Conservation (phyloP, 306 rosid genomes). For the Castanea crenata region DNA sequence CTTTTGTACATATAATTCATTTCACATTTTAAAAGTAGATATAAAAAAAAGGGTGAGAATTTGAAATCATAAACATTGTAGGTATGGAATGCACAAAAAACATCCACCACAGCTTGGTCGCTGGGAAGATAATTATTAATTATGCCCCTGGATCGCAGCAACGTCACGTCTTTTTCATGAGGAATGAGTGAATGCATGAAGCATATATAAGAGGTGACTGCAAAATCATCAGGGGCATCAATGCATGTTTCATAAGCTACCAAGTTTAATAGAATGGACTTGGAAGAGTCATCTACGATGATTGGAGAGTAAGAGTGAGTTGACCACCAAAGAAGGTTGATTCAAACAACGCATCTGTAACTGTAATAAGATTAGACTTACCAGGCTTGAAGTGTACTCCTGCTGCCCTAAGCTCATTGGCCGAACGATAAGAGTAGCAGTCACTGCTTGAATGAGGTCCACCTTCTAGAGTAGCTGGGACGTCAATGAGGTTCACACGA, state of each 20-base stretch:
- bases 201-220: conserved; percentile 8
- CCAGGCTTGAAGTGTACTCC: neutral
- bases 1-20: too few relatives aligned
- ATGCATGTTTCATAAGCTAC: conserved; percentile 21
- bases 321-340: neutral
- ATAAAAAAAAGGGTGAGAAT: too few relatives aligned
- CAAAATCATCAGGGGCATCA: neutral
- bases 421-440: neutral
- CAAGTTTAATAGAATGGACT: neutral
- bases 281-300: conserved; percentile 3
- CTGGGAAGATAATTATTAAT: too few relatives aligned
- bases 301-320: conserved; percentile 1
- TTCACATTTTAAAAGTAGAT: too few relatives aligned
- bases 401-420: neutral
- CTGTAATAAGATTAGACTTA: neutral
- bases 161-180: neutral
- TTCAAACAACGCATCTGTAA: neutral
- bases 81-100: too few relatives aligned
- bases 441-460: too few relatives aligned
- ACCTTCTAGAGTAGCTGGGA: too few relatives aligned
- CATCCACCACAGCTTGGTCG: too few relatives aligned
- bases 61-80: too few relatives aligned
- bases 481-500: neutral
- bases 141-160: neutral
- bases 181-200: conserved; percentile 12